Base-by-base conservation (phyloP, 805 yeast species). In the Metschnikowia vanudenii region DNA sequence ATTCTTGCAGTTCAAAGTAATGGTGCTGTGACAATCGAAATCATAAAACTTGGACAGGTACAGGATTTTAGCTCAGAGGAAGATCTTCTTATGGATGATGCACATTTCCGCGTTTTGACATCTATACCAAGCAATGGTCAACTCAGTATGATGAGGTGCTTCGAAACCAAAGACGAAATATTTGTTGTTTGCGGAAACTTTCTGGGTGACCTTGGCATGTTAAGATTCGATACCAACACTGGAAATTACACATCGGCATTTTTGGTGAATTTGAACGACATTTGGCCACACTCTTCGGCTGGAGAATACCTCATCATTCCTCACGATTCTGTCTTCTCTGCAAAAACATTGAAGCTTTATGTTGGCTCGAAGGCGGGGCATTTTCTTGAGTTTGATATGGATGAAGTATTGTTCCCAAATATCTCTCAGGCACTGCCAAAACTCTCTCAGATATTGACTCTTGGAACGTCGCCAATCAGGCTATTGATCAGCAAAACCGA, bases 361-460 rank as follows among this genome's bases (percentile, higher is more conserved):
- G 47, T 71, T 24, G 75, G 75, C 1, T 57, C 74, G 1, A 61
- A 59, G 38, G 63, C 63, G 28, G 76, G 76, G 0, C 57, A 51
- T 30, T 58, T 55, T 20, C 45, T 66, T 14, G 52, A 46, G 13
- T 53, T 68, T 7, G 47, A 40, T 1, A 8, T 52, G 10, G 39
- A 41, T 13, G 37, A 26, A 2, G 24, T 31, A 12, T 20, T 31
- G 6, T 12, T 12, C 3, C 43, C 59, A 4, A 33, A 41, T 7
- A 49, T 58, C 31, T 44, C 37, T 0, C 54, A 52, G 11, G 17
- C 31, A 6, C 12, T 12, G 4, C 43, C 59, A 4, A 33, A 40
- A 9, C 50, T 59, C 31, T 45, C 37, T 0, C 54, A 52, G n/a
- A 56, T 49, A 30, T 53, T 67, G 16, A 50, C 52, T 33, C 42